A percentile compares a stretch with the other conserved stretches of the same genome.
Conservation (phyloP, 331 rosid species). For the Acacia concinna region DNA sequence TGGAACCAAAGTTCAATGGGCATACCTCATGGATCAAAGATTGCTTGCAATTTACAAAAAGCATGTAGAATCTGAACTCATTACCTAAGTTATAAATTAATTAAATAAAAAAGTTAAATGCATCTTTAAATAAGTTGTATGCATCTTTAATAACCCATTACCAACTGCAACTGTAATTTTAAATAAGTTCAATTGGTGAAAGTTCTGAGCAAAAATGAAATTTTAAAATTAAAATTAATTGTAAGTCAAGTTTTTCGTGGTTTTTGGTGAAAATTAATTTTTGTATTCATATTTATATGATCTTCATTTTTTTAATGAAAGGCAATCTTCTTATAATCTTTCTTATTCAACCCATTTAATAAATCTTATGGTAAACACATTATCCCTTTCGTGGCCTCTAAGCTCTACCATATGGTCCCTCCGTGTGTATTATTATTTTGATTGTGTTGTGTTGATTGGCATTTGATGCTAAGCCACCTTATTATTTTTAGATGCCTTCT, state of each 20-base stretch:
- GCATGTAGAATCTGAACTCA: too few species aligned
- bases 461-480: not conserved
- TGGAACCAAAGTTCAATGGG: too few species aligned
- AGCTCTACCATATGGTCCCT: not conserved
- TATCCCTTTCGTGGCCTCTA: not conserved
- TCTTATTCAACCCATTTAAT: not conserved
- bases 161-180: too few species aligned
- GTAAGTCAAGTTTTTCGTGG: not conserved
- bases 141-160: too few species aligned
- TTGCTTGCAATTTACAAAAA: too few species aligned
- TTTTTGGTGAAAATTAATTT: not conserved
- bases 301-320: not conserved
- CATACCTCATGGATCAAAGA: too few species aligned
- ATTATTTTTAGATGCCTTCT: not conserved
- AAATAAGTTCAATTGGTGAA: not conserved
- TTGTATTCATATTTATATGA: not conserved
- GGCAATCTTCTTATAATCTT: not conserved
- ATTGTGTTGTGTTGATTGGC: not conserved
- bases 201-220: not conserved
- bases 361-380: not conserved
- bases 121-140: not conserved
- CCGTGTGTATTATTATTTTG: not conserved
- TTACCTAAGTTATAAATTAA: too few species aligned
- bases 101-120: too few species aligned
- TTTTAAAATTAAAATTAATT: not conserved